phyloP scores from a whole-genome alignment of 805 yeast genomes.

The Saturnispora zaruensis region DNA sequence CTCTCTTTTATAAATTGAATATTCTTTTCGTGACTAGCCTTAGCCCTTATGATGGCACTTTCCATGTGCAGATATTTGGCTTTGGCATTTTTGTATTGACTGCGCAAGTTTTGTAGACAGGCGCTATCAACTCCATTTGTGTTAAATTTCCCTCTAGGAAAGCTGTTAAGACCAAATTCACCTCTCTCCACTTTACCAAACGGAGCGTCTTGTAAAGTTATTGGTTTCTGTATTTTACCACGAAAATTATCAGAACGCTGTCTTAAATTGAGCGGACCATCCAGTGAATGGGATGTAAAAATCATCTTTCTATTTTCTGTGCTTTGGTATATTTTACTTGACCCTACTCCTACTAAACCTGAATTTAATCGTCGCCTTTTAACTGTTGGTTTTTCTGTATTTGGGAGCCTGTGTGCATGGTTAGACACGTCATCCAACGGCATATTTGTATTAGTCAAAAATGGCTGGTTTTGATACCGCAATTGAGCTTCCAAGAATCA shows the following conservation, averaged over 20 bases:
- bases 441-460: constrained; percentile 1
- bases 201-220: not conserved
- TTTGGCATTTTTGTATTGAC: not conserved
- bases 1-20: constrained; percentile 7
- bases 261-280: not conserved
- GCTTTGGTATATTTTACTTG: not conserved
- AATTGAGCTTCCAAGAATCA: not conserved
- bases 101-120: not conserved
- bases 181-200: not conserved
- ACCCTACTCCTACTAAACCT: not conserved
- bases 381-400: not conserved
- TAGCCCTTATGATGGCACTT: constrained; percentile 18
- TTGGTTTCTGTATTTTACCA: not conserved
- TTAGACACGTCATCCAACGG: constrained; percentile 3
- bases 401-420: not conserved
- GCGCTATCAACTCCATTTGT: not conserved
- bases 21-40: constrained; percentile 22
- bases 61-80: constrained; percentile 21
- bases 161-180: not conserved
- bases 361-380: constrained; percentile 6
- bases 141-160: not conserved
- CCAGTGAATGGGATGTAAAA: not conserved
- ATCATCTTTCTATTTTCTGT: not conserved
- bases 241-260: not conserved
- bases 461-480: constrained; percentile 7